These are phyloP conservation scores for Ophiostoma sp. DNA, from an alignment of 2,329 filamentous ascomycete species.

Conservation along the genomic window DNA sequence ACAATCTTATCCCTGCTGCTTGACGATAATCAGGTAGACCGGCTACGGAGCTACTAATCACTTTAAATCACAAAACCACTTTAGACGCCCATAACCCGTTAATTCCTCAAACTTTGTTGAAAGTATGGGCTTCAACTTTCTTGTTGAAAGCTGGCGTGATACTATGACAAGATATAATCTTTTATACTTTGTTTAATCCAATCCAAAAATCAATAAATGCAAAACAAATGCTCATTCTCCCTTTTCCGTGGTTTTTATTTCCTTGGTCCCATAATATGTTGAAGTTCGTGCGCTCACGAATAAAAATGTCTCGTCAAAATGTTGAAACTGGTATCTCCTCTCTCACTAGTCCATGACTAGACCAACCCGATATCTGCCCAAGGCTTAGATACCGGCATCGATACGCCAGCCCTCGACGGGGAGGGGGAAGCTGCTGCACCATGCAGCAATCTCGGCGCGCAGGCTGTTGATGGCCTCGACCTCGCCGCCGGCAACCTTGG, in stretches of 20 bases:
- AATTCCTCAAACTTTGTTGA: conserved; percentile 9
- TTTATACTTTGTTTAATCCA: not conserved
- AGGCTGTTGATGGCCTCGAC: conserved; percentile 77
- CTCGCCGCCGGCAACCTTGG: conserved; percentile 73
- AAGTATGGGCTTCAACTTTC: conserved; percentile 7
- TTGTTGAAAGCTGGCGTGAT: conserved; percentile 19
- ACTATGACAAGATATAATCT: conserved; percentile 13
- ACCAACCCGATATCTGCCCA: not conserved
- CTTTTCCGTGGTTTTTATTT: conserved; percentile 11
- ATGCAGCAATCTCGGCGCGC: conserved; percentile 81
- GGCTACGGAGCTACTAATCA: not conserved
- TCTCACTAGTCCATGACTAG: not conserved
- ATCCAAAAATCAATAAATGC: conserved; percentile 8
- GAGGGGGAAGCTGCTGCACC: conserved; percentile 88
- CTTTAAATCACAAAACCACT: not conserved
- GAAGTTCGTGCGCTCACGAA: not conserved
- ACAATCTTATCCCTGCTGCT: not conserved
- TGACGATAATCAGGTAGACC: not conserved
- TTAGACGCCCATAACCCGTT: not conserved
- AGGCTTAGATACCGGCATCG: conserved; percentile 21
- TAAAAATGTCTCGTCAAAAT: conserved; percentile 13
- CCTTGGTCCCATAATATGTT: conserved; percentile 14
- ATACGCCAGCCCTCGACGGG: conserved; percentile 71
- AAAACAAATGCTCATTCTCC: conserved; percentile 8
- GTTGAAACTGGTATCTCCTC: conserved; percentile 16